Evolutionary conservation across 352 stramenopile genomes (phyloP).

Genomic region (Phytophthora ramorum): DNA sequence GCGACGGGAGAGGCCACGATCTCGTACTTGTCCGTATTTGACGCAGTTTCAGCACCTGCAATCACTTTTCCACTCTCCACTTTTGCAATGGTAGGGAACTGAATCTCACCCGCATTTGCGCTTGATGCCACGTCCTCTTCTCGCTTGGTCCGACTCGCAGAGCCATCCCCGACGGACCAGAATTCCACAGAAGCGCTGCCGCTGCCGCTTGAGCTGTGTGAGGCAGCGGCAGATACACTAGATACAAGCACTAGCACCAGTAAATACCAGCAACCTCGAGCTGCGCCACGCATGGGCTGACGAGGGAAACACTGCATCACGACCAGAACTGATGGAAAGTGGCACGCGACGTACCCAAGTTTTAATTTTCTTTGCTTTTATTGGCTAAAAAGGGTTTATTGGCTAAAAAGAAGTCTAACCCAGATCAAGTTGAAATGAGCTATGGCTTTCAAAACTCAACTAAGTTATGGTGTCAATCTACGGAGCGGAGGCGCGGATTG

Average conservation of each 20-base stretch:
- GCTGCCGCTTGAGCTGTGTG: constrained; percentile 8
- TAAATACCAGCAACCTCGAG: background rate
- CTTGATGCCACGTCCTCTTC: background rate
- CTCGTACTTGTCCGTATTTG: background rate
- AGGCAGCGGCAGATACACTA: background rate
- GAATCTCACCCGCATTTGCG: constrained; percentile 11
- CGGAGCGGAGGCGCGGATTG: constrained; percentile 6
- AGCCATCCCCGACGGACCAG: constrained; percentile 4
- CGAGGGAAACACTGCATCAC: constrained; percentile 1
- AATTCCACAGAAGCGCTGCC: constrained; percentile 11
- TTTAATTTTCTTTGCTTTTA: constrained; percentile 3
- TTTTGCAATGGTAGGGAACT: constrained; percentile 6
- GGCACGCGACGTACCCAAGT: constrained; percentile 5
- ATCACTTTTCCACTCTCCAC: background rate
- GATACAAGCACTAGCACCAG: constrained; percentile 8
- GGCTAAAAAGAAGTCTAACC: background rate
- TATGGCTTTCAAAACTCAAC: background rate
- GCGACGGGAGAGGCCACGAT: constrained; percentile 8
- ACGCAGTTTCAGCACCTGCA: background rate
- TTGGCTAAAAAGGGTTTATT: constrained; percentile 4
- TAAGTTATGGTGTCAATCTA: background rate
- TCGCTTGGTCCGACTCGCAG: constrained; percentile 1
- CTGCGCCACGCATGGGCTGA: background rate
- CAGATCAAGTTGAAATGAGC: background rate
- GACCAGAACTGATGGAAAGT: constrained; percentile 18